A percentile compares a stretch with the other conserved stretches of the same genome.
Evolutionary conservation across 257 asterid genomes (phyloP).

Genomic region (Galeopsis tetrahit): DNA sequence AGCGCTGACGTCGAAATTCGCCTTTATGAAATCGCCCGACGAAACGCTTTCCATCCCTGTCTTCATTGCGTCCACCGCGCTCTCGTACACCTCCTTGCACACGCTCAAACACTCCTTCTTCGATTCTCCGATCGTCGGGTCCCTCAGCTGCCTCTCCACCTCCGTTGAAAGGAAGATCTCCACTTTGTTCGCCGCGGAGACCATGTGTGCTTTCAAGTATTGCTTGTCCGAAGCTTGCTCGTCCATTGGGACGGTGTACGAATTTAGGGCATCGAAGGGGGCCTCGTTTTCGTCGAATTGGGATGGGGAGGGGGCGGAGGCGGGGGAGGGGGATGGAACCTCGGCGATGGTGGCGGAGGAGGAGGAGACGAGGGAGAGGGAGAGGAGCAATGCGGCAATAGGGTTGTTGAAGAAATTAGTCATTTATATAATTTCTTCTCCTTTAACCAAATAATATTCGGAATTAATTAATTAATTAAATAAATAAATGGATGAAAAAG

Average conservation of each 20-base stretch:
- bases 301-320: conserved; percentile 9
- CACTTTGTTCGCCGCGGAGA: conserved; percentile 32
- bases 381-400: conserved; percentile 28
- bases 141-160: conserved; percentile 33
- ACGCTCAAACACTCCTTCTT: conserved; percentile 34
- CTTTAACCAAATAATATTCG: not conserved
- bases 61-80: conserved; percentile 41
- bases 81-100: conserved; percentile 40
- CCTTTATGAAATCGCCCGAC: conserved; percentile 40
- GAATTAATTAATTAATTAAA: not conserved
- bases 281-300: not conserved
- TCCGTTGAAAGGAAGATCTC: conserved; percentile 31
- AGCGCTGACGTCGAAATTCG: conserved; percentile 43
- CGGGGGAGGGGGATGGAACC: not conserved
- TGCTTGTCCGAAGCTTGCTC: conserved; percentile 21
- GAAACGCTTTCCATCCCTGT: conserved; percentile 38
- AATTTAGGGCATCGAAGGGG: not conserved
- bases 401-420: conserved; percentile 21
- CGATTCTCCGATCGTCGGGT: not conserved
- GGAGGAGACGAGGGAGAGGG: conserved; percentile 28
- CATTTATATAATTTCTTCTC: conserved; percentile 27
- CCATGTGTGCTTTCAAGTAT: conserved; percentile 34
- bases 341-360: conserved; percentile 5
- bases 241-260: not conserved
- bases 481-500: not conserved